These are phyloP conservation scores for Jatropha multifida DNA, from an alignment of 441 rosid species.

Conservation along the genomic window DNA sequence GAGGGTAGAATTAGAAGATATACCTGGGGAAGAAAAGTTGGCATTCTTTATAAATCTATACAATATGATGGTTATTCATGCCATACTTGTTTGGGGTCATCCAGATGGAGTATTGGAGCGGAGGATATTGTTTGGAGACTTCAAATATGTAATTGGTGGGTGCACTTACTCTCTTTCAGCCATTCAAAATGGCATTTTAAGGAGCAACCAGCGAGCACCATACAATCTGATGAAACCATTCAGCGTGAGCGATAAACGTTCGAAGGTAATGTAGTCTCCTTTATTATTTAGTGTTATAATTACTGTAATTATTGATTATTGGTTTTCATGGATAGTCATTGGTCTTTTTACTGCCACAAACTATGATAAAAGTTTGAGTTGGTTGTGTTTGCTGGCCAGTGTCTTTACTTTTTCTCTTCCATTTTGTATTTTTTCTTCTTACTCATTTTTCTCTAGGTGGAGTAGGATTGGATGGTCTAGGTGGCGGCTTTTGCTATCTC, in stretches of 20 bases:
- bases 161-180: constrained; percentile 72
- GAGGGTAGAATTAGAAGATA: constrained; percentile 59
- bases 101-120: constrained; percentile 74
- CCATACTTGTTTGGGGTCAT: constrained; percentile 67
- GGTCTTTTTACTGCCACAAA: background rate
- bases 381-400: background rate
- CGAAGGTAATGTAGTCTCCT: constrained; percentile 40
- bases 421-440: background rate
- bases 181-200: constrained; percentile 79
- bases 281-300: background rate
- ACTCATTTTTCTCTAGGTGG: background rate
- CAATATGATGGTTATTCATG: constrained; percentile 89
- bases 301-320: background rate
- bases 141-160: constrained; percentile 79
- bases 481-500: background rate
- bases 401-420: background rate
- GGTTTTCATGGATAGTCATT: background rate
- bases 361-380: background rate
- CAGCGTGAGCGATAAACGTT: constrained; percentile 61
- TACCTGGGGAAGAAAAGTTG: constrained; percentile 72
- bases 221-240: constrained; percentile 78
- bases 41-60: constrained; percentile 82
- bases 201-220: constrained; percentile 78
- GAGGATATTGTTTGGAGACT: constrained; percentile 68
- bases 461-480: background rate